Evolutionary conservation across 1,139 yeast species (phyloP).

Genomic region (Scheffersomyces segobiensis): DNA sequence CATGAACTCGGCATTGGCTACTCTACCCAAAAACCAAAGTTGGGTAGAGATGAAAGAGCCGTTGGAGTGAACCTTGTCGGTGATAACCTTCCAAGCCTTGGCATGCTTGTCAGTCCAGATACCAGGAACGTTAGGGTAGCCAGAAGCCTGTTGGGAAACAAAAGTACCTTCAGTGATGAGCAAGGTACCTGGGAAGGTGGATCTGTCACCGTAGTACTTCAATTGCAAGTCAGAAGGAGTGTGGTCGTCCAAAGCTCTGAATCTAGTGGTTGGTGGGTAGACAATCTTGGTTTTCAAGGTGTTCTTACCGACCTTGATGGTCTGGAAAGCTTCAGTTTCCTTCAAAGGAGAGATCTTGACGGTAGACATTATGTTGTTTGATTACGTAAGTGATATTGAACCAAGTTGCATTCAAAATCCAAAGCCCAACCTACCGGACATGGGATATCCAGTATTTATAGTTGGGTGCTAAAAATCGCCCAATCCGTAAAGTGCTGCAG

Average conservation of each 20-base stretch:
- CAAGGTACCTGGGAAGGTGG: constrained; percentile 56
- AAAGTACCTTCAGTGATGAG: constrained; percentile 41
- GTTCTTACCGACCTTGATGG: constrained; percentile 46
- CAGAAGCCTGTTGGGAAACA: constrained; percentile 32
- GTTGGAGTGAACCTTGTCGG: constrained; percentile 52
- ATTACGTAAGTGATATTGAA: too few species aligned
- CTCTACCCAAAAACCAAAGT: constrained; percentile 30
- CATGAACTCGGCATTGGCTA: constrained; percentile 6
- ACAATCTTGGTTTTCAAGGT: constrained; percentile 43
- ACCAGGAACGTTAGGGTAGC: constrained; percentile 52
- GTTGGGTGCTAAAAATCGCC: background rate
- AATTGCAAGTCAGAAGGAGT: constrained; percentile 50
- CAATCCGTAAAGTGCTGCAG: background rate
- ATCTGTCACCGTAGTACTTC: constrained; percentile 59
- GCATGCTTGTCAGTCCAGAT: constrained; percentile 50
- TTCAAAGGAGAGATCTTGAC: constrained; percentile 17
- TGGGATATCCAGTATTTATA: background rate
- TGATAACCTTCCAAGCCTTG: constrained; percentile 51
- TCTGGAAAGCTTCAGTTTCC: constrained; percentile 46
- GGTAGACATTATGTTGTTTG: background rate
- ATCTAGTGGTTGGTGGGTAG: constrained; percentile 57
- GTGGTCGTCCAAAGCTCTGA: constrained; percentile 40
- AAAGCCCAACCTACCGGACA: background rate
- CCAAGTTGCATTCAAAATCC: background rate
- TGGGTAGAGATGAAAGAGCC: constrained; percentile 55